Base-by-base conservation (phyloP, 2,329 filamentous ascomycete species). In the Sclerotinia minor region DNA sequence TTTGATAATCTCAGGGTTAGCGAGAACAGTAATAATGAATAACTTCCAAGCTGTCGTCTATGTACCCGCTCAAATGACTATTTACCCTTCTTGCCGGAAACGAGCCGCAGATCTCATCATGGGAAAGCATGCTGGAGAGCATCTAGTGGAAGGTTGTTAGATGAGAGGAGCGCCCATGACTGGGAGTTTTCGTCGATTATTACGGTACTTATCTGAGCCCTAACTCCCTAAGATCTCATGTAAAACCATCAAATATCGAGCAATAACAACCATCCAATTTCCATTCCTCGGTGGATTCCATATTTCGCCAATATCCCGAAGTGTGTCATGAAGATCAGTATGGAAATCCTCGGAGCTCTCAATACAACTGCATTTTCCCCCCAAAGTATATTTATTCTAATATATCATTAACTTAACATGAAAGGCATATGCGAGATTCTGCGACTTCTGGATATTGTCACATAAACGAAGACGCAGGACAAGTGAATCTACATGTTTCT, bases 1-100 rank as follows among this genome's bases (percentile, higher is more conserved):
- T 70, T 73, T 1, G 64, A 21, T 1, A 78, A 79, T 73, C 0
- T 68, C 5, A 0, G 78, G 77, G 26, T 78, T 74, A 17, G 72
- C 68, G 32, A 79, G 76, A 2, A 81, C 70, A 74, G 77, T 74
- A 9, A 77, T 71, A 7, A 79, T 69, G 3, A 75, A 70, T 24
- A 82, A 72, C 0, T 76, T 73, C 71, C 75, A 76, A 15, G 74
- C 75, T 0, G 76, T 78, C 0, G 80, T 82, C 50, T 79, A 76
- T 15, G 77, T 79, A 3, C 79, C 80, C 3, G 79, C 80, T 49
- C 66, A 61, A 2, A 73, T 73, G 15, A 78, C 73, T 0, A 79
- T 55, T 54, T 70, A 65, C 19, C 64, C 76, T 26, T 82, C 80
- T 11, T 76, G 71, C 8, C 70, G 70, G 7, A 81, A 70, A 0